These are phyloP conservation scores for Baorangia bicolor DNA, from an alignment of 768 basidiomycete genomes.

Conservation along the genomic window DNA sequence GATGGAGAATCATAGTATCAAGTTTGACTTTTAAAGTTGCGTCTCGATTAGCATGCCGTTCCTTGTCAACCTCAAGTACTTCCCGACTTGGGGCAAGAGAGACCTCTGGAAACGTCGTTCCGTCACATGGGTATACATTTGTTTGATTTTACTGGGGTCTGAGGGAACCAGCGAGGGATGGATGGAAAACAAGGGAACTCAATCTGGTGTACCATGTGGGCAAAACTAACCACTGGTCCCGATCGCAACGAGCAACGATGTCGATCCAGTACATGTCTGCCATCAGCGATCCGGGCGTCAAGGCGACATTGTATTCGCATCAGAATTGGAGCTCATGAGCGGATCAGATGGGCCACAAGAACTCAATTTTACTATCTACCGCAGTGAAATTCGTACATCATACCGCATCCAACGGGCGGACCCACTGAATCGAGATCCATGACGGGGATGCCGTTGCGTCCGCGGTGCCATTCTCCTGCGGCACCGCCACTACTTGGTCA, in stretches of 20 bases:
- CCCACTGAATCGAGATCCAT: conserved; percentile 47
- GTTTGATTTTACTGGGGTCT: neutral
- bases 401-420: conserved; percentile 38
- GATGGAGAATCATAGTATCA: conserved; percentile 87
- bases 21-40: conserved; percentile 54
- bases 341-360: neutral
- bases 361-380: neutral
- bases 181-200: neutral
- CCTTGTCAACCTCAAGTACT: neutral
- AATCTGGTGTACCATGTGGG: neutral
- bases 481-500: conserved; percentile 25
- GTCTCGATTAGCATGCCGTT: neutral
- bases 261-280: neutral
- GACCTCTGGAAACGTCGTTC: neutral
- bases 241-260: neutral
- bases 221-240: neutral
- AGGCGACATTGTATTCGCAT: neutral
- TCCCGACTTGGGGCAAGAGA: neutral
- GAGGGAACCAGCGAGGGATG: neutral
- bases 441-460: conserved; percentile 19
- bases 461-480: conserved; percentile 5
- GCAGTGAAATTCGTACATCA: neutral
- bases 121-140: neutral
- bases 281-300: neutral
- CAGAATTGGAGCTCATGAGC: neutral